Conservation (phyloP, 257 asterid genomes). For the Coffea eugenioides region DNA sequence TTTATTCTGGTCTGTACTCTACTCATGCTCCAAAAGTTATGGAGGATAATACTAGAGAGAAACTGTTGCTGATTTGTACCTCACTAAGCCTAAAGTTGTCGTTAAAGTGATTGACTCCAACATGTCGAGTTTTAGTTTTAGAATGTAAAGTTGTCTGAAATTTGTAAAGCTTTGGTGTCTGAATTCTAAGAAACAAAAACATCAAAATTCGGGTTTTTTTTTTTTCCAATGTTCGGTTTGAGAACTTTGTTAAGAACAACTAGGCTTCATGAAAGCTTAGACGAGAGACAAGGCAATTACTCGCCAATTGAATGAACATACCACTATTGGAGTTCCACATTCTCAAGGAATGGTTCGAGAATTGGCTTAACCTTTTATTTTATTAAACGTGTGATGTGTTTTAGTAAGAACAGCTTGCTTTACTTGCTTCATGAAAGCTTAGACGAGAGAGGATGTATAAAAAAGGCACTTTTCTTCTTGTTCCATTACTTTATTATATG, state of each 20-base stretch:
- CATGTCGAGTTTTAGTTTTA: background rate
- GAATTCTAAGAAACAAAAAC: background rate
- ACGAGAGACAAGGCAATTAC: too few species aligned
- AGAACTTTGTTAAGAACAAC: too few species aligned
- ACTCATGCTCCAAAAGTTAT: slow-evolving; percentile 8
- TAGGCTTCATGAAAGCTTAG: too few species aligned
- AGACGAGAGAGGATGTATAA: background rate
- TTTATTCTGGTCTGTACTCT: background rate
- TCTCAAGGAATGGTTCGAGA: too few species aligned
- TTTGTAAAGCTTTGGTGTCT: too few species aligned
- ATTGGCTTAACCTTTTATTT: too few species aligned
- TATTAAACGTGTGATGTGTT: too few species aligned
- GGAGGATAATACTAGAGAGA: slow-evolving; percentile 10
- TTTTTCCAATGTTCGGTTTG: background rate
- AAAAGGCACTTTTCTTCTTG: background rate
- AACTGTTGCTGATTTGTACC: slow-evolving; percentile 15
- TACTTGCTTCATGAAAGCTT: background rate
- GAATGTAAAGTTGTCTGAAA: too few species aligned
- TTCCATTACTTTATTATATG: background rate
- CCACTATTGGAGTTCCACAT: too few species aligned
- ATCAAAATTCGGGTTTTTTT: too few species aligned
- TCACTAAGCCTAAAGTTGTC: background rate
- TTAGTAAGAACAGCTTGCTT: background rate
- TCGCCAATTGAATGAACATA: too few species aligned
- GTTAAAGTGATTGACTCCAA: background rate